Evolutionary conservation across 176 grass and related monocot genomes (phyloP).

Genomic region (Oryza longistaminata): DNA sequence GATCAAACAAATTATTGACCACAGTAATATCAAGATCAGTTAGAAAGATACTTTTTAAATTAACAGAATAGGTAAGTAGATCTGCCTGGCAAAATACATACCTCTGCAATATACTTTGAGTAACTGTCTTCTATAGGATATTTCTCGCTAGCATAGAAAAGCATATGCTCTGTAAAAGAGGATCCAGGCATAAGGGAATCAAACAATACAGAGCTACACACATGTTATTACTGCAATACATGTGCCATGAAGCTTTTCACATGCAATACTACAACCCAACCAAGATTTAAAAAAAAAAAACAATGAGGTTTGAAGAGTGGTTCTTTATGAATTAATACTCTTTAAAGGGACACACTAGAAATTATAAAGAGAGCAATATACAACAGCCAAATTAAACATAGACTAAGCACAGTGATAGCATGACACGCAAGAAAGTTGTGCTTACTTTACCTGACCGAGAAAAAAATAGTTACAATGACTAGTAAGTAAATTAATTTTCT

Average conservation of each 20-base stretch:
- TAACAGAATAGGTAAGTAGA: neutral
- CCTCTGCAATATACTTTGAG: conserved; percentile 89
- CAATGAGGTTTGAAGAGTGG: neutral
- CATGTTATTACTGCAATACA: conserved; percentile 26
- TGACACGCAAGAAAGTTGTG: neutral
- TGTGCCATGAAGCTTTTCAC: conserved; percentile 15
- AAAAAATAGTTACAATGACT: neutral
- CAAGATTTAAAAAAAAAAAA: neutral
- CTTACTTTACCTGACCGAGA: neutral
- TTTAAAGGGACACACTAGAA: neutral
- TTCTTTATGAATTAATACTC: neutral
- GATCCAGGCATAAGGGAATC: conserved; percentile 3
- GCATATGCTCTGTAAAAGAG: conserved; percentile 86
- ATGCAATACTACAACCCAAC: neutral
- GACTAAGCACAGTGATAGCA: neutral
- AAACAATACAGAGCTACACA: conserved; percentile 20
- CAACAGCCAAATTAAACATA: conserved; percentile 21
- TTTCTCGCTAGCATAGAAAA: conserved; percentile 97
- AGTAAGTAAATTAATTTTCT: too few species aligned
- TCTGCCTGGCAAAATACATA: conserved; percentile 40
- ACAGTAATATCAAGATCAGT: neutral
- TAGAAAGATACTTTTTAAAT: conserved; percentile 4
- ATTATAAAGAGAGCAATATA: neutral
- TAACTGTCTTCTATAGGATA: conserved; percentile 92
- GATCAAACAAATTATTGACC: conserved; percentile 19